Evolutionary conservation across 768 basidiomycete species (phyloP), one percentile per base, ranked within the genome.

Genomic region (Ramaria rubella): DNA sequence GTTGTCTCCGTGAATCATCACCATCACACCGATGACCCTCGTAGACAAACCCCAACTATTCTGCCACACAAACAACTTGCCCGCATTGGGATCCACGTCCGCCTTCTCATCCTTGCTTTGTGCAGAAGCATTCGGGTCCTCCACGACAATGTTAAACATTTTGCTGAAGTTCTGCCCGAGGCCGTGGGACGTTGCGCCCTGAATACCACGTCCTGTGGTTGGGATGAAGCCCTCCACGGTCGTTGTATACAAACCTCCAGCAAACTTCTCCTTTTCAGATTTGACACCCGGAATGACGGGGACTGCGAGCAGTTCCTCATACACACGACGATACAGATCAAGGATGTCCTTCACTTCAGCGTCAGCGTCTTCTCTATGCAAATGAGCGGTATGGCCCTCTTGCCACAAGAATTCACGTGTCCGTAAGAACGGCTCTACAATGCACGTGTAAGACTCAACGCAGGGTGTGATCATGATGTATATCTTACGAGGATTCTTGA

Each of bases 351-450:
- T 83, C 15, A 98, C 96, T 73, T 98, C 96, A 50, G 73, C 75
- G 65, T 92, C 96, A 24, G 95, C 95, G 70, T 97, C 95, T 3
- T 75, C 67, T 71, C 94, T 88, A 62, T 87, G 90, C 43, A 94
- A 78, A 72, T 87, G 84, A 3, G 96, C 95, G 8, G 96, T 98
- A 75, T 99, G 96, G 34, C 96, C 96, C 72, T 99, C 96, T 75
- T 99, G 96, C 96, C 96, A 99, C n/a, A 99, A 77, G 80, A 97
- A 99, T 75, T 99, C 96, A 68, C 96, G 90, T 2, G 96, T 98
- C 55, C 96, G 93, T 34, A 99, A 81, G 88, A 99, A 99, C 7
- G 96, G 96, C 70, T 99, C 88, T 90, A 68, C 33, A 52, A 42
- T 36, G 19, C 21, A 24, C 4, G 19, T 17, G n/a, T 27, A 27